Evolutionary conservation across 116 monocot species (phyloP), one percentile per base, ranked within the genome.

Genomic region (Thalassia testudinum): DNA sequence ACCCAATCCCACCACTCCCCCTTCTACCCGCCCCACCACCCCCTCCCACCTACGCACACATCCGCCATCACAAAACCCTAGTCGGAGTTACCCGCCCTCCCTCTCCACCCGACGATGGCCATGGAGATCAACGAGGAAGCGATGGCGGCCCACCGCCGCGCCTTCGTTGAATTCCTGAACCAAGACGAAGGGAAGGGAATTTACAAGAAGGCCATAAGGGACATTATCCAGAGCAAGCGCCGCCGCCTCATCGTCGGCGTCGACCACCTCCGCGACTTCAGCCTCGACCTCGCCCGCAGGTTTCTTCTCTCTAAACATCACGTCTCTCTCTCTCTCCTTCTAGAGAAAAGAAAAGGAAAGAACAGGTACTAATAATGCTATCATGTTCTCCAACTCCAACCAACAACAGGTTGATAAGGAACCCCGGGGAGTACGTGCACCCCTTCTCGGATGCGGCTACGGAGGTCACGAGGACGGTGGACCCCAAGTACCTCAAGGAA

Each of bases 71-170:
- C n/a, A n/a, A n/a, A n/a, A n/a, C n/a, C n/a, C n/a, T n/a, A n/a
- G n/a, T n/a, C n/a, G n/a, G n/a, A n/a, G n/a, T n/a, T n/a, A n/a
- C n/a, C n/a, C n/a, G n/a, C n/a, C n/a, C n/a, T n/a, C n/a, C n/a
- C 38, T 51, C n/a, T 19, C 56, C 29, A 45, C 64, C 49, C n/a
- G n/a, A n/a, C n/a, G n/a, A n/a, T n/a, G n/a, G n/a, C n/a, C 47
- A 92, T 92, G 92, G 87, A 93, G 27, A 53, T 81, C 74, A 93
- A 84, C 72, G 93, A 93, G 67, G 93, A 87, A 12, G 58, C 71
- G 27, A 61, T 87, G 62, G 87, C 78, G 1, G 73, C 78, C 47
- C 72, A 93, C 78, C 83, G 76, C 76, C 75, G 93, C 7, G 63
- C 75, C 21, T 87, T 93, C 66, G 43, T 93, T 19, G 81, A 87